Base-by-base conservation (phyloP, 192 early-diverging fungal genomes). In the Mortierella claussenii region DNA sequence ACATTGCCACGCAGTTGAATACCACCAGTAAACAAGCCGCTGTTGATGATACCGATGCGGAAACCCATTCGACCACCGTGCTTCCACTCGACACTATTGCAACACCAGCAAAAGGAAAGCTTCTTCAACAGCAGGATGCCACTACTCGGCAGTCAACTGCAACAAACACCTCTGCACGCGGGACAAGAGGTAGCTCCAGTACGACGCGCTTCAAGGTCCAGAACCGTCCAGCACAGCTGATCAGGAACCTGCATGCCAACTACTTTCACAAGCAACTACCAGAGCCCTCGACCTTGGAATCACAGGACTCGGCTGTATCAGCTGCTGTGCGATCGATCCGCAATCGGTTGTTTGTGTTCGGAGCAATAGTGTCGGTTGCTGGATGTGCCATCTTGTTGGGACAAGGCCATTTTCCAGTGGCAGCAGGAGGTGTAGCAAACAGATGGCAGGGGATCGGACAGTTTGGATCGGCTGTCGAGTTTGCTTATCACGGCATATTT, bases 191-290 rank as follows among this genome's bases (percentile, higher is more conserved):
- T n/a, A n/a, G n/a, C n/a, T n/a, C n/a, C n/a, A n/a, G n/a, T n/a
- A n/a, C n/a, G n/a, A n/a, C n/a, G n/a, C n/a, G n/a, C n/a, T n/a
- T n/a, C n/a, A n/a, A n/a, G n/a, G n/a, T n/a, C n/a, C n/a, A n/a
- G n/a, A 61, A 51, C 30, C 21, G 73, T 44, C 73, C 73, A 6
- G 73, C 63, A 1, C 73, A 62, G 23, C 28, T 76, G 43, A 76
- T 76, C 64, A 76, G 73, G 50, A 76, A 76, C 30, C 51, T 76
- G 8, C 73, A 76, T 36, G 73, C 73, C 30, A 76, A 47, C 53
- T 76, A 76, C 26, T 67, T 76, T 52, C 66, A 50, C 17, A 56
- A 33, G 0, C 54, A 26, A 18, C 17, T 34, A 23, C 28, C 40
- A 33, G 54, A 57, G 8, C 31, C 15, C 3, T 27, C 48, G 11